These are phyloP conservation scores for Pyricularia grisea DNA, from an alignment of 2,329 filamentous ascomycete genomes.

Conservation along the genomic window DNA sequence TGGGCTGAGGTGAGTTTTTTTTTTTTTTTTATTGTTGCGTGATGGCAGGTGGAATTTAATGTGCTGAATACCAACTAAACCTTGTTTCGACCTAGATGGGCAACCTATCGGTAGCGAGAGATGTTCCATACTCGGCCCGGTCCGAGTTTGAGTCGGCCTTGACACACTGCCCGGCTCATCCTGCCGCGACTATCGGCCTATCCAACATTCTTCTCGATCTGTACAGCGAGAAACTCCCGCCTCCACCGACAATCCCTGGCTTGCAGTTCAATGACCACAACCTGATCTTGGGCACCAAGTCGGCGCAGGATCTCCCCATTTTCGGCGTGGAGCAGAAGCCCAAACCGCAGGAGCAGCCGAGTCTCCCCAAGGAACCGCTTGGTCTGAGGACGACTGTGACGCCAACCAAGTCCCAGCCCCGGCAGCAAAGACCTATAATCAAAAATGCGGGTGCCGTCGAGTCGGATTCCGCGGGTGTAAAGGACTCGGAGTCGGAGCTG, in stretches of 20 bases:
- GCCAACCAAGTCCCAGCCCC: constrained; percentile 1
- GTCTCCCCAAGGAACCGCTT: constrained; percentile 34
- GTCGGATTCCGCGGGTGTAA: neutral
- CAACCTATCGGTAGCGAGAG: constrained; percentile 53
- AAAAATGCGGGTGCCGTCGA: neutral
- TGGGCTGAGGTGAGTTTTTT: constrained; percentile 73
- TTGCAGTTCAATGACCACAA: constrained; percentile 25
- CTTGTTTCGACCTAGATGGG: constrained; percentile 43
- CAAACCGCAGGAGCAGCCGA: constrained; percentile 6
- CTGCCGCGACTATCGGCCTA: constrained; percentile 69
- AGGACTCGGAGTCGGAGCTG: constrained; percentile 23
- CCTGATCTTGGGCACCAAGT: constrained; percentile 10
- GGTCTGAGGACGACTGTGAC: constrained; percentile 27
- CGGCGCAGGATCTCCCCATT: neutral
- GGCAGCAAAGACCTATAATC: neutral
- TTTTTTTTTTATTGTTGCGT: constrained; percentile 6
- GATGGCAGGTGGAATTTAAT: neutral
- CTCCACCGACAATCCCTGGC: constrained; percentile 41
- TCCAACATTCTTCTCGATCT: constrained; percentile 81
- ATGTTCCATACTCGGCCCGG: constrained; percentile 58
- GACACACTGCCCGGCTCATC: constrained; percentile 69
- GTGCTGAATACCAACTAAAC: neutral
- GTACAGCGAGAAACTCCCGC: constrained; percentile 60
- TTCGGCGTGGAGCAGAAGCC: neutral
- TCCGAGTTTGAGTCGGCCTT: constrained; percentile 75